Conservation (phyloP, 495 filamentous ascomycete species). For the Bombardia bombarda region DNA sequence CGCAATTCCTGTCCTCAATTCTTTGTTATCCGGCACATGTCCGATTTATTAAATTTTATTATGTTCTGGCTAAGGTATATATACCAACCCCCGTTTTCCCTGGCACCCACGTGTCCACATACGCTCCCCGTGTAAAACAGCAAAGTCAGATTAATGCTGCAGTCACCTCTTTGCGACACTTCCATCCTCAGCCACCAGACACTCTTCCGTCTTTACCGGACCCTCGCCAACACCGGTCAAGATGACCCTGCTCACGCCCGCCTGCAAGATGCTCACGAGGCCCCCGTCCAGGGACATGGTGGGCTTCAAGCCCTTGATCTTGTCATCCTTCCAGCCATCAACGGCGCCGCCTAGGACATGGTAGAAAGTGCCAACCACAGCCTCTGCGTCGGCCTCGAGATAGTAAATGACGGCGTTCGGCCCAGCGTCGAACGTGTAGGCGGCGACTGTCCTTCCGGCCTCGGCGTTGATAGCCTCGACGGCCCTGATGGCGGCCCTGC, state of each 20-base stretch:
- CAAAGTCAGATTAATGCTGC: too few species aligned
- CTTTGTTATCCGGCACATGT: too few species aligned
- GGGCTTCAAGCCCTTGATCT: conserved; percentile 29
- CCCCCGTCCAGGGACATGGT: conserved; percentile 49
- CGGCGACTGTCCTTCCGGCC: conserved; percentile 65
- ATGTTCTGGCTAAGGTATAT: too few species aligned
- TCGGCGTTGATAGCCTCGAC: conserved; percentile 81
- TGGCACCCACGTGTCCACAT: too few species aligned
- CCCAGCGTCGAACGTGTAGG: conserved; percentile 97
- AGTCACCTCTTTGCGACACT: conserved; percentile 33
- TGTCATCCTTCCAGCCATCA: conserved; percentile 54
- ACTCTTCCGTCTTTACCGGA: conserved; percentile 67
- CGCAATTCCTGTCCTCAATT: too few species aligned
- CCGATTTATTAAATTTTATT: too few species aligned
- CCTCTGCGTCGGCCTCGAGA: conserved; percentile 61
- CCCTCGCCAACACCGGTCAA: conserved; percentile 88
- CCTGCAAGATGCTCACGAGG: conserved; percentile 55
- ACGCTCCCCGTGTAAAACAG: too few species aligned
- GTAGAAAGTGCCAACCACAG: conserved; percentile 68
- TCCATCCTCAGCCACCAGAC: conserved; percentile 66
- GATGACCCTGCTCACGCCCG: conserved; percentile 81
- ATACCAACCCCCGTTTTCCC: too few species aligned
- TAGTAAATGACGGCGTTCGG: conserved; percentile 97
- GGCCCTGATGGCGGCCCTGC: conserved; percentile 70
- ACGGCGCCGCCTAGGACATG: conserved; percentile 39